Evolutionary conservation across 139 green algal species (phyloP).

Genomic region (Coelastrella sp.): DNA sequence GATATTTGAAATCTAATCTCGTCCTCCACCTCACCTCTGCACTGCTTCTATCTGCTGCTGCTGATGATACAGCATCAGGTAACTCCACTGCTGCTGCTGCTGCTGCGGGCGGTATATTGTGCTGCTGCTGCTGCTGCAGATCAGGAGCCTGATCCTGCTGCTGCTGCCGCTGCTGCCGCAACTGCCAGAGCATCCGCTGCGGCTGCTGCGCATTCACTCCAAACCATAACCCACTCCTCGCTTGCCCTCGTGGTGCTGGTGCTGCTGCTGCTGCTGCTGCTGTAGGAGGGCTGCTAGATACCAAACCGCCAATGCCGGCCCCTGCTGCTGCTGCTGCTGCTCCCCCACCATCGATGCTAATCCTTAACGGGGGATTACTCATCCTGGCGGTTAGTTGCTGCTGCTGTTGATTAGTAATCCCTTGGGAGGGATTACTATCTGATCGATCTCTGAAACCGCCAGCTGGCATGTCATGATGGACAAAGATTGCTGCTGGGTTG

Average conservation of each 20-base stretch:
- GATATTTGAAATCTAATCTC: background rate
- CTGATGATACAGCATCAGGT: background rate
- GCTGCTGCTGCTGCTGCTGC: slow-evolving; percentile 25
- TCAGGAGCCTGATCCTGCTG: background rate
- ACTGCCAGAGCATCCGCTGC: background rate
- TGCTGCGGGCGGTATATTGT: background rate
- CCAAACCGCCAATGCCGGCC: background rate
- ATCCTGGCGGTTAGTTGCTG: background rate
- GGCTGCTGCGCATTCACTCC: background rate
- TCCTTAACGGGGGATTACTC: background rate
- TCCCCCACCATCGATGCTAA: background rate
- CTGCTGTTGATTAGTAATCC: background rate
- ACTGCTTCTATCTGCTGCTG: background rate
- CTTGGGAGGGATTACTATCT: background rate
- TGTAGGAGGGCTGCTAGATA: background rate
- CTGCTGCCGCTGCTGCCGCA: background rate
- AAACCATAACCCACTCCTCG: background rate
- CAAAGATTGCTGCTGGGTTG: slow-evolving; percentile 27
- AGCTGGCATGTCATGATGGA: slow-evolving; percentile 32
- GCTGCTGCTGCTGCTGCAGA: slow-evolving; percentile 16
- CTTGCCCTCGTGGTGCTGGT: background rate
- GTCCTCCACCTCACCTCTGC: too few relatives aligned
- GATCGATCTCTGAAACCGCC: slow-evolving; percentile 6
- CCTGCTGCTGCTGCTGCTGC: background rate
- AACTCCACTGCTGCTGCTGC: background rate